A percentile compares a stretch with the other conserved stretches of the same genome.
Evolutionary conservation across 352 stramenopile genomes (phyloP).

Genomic region (Pythium utonaiense): DNA sequence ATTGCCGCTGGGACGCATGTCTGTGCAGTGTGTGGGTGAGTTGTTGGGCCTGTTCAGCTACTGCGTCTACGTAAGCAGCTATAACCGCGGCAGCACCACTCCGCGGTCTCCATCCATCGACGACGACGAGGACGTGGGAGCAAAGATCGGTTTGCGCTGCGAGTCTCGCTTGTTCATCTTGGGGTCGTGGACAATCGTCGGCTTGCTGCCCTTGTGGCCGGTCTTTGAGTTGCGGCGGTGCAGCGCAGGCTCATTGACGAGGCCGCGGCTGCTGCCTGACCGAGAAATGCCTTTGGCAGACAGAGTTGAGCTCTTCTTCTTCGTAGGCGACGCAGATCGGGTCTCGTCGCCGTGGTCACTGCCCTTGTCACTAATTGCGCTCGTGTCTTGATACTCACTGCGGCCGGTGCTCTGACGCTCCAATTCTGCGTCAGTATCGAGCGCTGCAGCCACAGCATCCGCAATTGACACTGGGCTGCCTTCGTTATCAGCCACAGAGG

Average conservation of each 20-base stretch:
- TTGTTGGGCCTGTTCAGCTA: not conserved
- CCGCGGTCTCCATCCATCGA: conserved; percentile 35
- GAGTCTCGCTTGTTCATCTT: conserved; percentile 44
- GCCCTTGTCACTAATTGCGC: conserved; percentile 21
- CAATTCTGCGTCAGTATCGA: conserved; percentile 17
- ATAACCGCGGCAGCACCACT: conserved; percentile 53
- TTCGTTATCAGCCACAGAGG: conserved; percentile 21
- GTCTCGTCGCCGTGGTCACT: conserved; percentile 36
- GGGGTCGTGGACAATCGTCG: conserved; percentile 14
- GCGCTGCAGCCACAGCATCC: conserved; percentile 35
- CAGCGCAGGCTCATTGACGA: conserved; percentile 27
- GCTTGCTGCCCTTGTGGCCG: conserved; percentile 30
- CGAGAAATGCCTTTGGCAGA: conserved; percentile 27
- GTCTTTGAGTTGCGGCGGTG: conserved; percentile 46
- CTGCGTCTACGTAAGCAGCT: not conserved
- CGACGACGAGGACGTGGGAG: conserved; percentile 14
- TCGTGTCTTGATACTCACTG: conserved; percentile 19
- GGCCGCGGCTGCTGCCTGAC: conserved; percentile 34
- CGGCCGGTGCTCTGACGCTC: conserved; percentile 13
- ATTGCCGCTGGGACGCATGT: not conserved
- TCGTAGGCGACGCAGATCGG: conserved; percentile 37
- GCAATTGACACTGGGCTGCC: conserved; percentile 31
- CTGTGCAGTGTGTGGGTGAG: not conserved
- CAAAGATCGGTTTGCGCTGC: conserved; percentile 39
- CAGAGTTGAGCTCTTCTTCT: conserved; percentile 46